Conservation (phyloP, 192 early-diverging fungal genomes). For the Phlyctochytrium arcticum region DNA sequence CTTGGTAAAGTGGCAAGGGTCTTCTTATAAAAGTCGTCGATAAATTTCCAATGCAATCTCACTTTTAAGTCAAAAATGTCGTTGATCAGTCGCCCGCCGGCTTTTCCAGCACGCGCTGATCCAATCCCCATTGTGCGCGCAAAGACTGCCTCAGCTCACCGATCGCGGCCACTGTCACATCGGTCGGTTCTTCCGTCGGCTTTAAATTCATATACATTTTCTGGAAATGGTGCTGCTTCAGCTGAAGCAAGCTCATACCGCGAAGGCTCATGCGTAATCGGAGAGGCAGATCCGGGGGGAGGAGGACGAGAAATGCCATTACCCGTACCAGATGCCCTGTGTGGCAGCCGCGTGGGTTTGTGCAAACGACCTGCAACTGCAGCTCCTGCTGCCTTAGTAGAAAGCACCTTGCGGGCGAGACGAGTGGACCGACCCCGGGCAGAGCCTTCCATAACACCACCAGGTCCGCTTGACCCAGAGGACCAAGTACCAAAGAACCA, state of each 20-base stretch:
- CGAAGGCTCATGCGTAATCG: background rate
- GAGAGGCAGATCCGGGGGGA: background rate
- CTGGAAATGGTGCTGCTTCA: background rate
- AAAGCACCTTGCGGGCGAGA: background rate
- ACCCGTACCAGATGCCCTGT: background rate
- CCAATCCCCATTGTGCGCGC: too few relatives aligned
- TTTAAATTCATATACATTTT: background rate
- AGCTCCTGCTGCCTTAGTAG: background rate
- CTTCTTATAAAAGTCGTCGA: background rate
- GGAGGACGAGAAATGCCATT: background rate
- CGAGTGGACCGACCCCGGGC: background rate
- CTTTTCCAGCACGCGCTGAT: too few relatives aligned
- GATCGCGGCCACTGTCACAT: too few relatives aligned
- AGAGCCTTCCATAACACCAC: background rate
- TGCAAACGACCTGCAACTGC: background rate
- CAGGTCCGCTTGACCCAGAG: too few relatives aligned
- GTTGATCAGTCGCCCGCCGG: too few relatives aligned
- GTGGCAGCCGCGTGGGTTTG: background rate
- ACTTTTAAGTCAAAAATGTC: background rate
- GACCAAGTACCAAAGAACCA: background rate
- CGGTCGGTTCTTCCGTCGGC: background rate
- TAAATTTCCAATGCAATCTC: background rate
- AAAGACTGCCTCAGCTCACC: too few relatives aligned
- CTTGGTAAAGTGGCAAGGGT: background rate
- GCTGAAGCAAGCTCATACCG: background rate